Evolutionary conservation across 176 grass and related monocot species (phyloP), one percentile per base, ranked within the genome.

Genomic region (Zoysia japonica): DNA sequence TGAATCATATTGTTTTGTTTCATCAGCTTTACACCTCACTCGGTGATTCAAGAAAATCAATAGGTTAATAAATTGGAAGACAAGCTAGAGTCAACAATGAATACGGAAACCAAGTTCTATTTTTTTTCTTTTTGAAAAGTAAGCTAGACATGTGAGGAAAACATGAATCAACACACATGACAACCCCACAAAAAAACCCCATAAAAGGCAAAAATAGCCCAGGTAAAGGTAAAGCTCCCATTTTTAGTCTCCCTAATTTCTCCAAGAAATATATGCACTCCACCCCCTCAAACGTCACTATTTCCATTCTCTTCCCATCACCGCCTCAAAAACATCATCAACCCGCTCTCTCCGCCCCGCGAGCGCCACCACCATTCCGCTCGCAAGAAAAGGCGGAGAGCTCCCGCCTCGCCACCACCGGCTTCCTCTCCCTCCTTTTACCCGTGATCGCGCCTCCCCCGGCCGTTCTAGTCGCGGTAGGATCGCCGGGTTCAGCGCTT

Each of bases 221-320:
- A 61, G 54, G 44, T 17, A 7, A 57, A 68, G 15, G 54, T 48
- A 44, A 78, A 35, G 44, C 47, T 38, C 17, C 87, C 87, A 88
- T 61, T 85, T 89, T 85, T 89, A 89, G 87, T 66, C 77, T 64
- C 65, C 54, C 56, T 80, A 71, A 70, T 50, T 54, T 84, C 41
- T 80, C 54, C 75, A 49, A 41, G 36, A 36, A 63, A 65, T 85
- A 76, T 89, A 80, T 81, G 49, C 77, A 71, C 0, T 8, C 57
- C 65, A 64, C 54, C 43, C 80, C 85, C 65, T 84, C 12, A 43
- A 42, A 37, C 13, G 16, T 42, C 35, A 80, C 71, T 46, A 76
- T 89, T 89, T 89, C 71, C 77, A 77, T 77, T 84, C 28, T 5
- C 62, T 6, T 59, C 71, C 47, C 65, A 3, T 37, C 55, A 14